Base-by-base conservation (phyloP, 805 yeast species). In the Komagataella ulmi region DNA sequence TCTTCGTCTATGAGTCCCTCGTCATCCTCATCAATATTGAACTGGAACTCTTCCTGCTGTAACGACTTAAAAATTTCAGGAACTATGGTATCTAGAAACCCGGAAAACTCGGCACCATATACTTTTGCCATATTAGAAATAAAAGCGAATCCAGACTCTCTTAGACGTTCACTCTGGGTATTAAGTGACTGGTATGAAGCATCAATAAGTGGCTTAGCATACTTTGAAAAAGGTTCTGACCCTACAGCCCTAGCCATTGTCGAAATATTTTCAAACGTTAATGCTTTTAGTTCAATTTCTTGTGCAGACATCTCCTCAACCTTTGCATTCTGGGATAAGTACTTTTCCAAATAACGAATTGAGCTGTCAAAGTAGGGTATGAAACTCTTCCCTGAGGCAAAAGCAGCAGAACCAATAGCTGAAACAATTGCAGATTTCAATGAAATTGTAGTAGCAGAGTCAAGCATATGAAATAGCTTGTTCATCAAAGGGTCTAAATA, bases 181-280 rank as follows among this genome's bases (percentile, higher is more conserved):
- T 79, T 76, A 58, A 91, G 76, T 52, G 95, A 83, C 53, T 74
- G 74, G 64, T 88, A 85, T 24, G 97, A 90, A 54, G 97, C 88
- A 64, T 86, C 85, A 58, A 89, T 87, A 65, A 90, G 76, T 23
- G 96, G 91, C 63, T 83, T 82, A 50, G 97, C 96, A 65, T 79
- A 88, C 47, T 85, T 80, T 46, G 87, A 79, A 71, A 93, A 93
- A 0, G 88, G 74, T 59, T 85, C 91, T 52, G 93, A 85, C 56
- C 97, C 96, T 54, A 93, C 97, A 52, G 99, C 97, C 67, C 90
- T 80, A 52, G 96, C 97, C 85, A 93, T 83, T 14, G 97, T 85
- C 47, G 97, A 86, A 58, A 93, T 79, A 62, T 93, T 85, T 73
- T 93, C 99, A 58, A 93, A 83, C 51, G 97, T 88, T 65, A 82